Percentiles rank a stretch among this genome's conserved stretches.
phyloP scores from a whole-genome alignment of 2,329 filamentous ascomycete genomes.

The Pyrenophora seminiperda region DNA sequence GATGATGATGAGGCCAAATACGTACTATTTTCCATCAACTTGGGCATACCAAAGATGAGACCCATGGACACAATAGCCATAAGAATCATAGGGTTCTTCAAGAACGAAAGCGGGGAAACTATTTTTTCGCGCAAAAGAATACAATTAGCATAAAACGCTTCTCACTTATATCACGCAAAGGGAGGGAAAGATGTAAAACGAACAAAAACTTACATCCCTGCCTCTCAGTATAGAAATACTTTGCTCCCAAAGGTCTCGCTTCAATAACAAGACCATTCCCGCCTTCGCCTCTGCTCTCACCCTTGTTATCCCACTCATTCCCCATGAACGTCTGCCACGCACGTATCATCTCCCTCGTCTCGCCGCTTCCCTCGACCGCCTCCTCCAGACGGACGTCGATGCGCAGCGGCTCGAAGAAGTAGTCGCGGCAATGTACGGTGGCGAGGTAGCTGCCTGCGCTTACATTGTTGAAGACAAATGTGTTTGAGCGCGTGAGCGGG shows the following conservation, averaged over 20 bases:
- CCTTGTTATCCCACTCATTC: conserved; percentile 88
- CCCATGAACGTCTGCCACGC: conserved; percentile 87
- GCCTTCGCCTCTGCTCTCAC: conserved; percentile 61
- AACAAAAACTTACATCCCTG: conserved; percentile 71
- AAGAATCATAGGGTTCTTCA: conserved; percentile 97
- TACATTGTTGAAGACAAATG: conserved; percentile 77
- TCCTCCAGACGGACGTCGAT: conserved; percentile 67
- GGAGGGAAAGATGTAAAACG: no score
- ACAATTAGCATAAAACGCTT: no score
- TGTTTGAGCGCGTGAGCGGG: conserved; percentile 69
- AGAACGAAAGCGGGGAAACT: conserved; percentile 80
- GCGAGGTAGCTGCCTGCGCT: conserved; percentile 76
- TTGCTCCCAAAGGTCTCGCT: conserved; percentile 64
- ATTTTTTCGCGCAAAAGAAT: conserved; percentile 1
- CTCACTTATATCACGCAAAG: no score
- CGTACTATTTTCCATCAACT: conserved; percentile 94
- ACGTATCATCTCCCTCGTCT: conserved; percentile 55
- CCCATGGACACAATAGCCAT: conserved; percentile 82
- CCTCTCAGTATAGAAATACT: conserved; percentile 78
- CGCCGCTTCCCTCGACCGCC: conserved; percentile 36
- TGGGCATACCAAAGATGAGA: conserved; percentile 90
- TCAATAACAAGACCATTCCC: conserved; percentile 60
- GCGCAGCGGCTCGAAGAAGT: conserved; percentile 77
- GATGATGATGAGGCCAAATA: no score
- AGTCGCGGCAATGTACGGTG: conserved; percentile 76